Evolutionary conservation across 192 early-diverging fungal species (phyloP).

Genomic region (Neocallimastix lanati): DNA sequence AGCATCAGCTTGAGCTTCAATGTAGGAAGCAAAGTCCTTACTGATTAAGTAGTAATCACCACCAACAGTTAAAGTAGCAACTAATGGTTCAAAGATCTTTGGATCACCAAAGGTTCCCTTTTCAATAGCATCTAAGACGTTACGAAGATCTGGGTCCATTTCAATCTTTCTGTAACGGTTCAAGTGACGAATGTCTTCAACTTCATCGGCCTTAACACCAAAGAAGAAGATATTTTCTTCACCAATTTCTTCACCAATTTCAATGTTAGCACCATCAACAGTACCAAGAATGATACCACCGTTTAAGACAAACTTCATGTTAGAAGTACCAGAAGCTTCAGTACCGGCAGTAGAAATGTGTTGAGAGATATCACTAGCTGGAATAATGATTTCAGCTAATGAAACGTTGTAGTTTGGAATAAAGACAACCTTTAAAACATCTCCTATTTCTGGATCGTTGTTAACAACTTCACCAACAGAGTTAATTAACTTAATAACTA

Average conservation of each 20-base stretch:
- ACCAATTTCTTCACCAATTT: conserved; percentile 91
- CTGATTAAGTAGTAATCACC: conserved; percentile 76
- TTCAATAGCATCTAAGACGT: conserved; percentile 65
- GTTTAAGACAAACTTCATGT: conserved; percentile 99
- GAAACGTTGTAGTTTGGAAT: conserved; percentile 99
- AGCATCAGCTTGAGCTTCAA: conserved; percentile 56
- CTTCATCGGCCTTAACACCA: conserved; percentile 74
- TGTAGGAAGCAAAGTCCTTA: conserved; percentile 72
- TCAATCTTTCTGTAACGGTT: conserved; percentile 62
- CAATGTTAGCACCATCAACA: conserved; percentile 96
- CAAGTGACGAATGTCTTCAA: conserved; percentile 83
- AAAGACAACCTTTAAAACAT: conserved; percentile 70
- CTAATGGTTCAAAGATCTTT: conserved; percentile 54
- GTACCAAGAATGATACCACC: conserved; percentile 96
- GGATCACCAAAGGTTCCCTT: conserved; percentile 64
- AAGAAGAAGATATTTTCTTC: conserved; percentile 97
- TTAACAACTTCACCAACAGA: conserved; percentile 78
- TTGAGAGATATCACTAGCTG: conserved; percentile 96
- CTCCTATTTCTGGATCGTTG: conserved; percentile 56
- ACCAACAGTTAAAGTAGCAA: conserved; percentile 62
- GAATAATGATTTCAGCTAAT: conserved; percentile 65
- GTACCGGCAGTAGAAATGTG: conserved; percentile 99
- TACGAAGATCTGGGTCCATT: conserved; percentile 60
- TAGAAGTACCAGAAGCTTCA: conserved; percentile 95
- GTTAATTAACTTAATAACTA: conserved; percentile 98